These are phyloP conservation scores for Aspergillus cavernicola DNA, from an alignment of 495 filamentous ascomycete genomes.

Conservation along the genomic window DNA sequence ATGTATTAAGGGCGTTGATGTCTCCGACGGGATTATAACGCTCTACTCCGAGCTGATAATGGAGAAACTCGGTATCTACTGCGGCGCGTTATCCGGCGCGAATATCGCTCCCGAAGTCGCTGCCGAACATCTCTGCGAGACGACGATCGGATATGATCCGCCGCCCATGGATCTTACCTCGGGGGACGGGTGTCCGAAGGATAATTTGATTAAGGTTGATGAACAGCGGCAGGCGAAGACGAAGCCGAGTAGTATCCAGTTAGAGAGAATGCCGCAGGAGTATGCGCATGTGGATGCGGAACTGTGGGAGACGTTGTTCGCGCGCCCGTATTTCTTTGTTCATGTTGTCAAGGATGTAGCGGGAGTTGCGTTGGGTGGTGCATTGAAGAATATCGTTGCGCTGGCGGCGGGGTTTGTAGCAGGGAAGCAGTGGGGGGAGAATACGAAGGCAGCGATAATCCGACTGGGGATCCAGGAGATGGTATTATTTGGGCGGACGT, in stretches of 20 bases:
- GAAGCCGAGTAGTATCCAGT: slow-evolving; percentile 37
- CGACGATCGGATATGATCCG: slow-evolving; percentile 86
- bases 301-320: slow-evolving; percentile 72
- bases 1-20: slow-evolving; percentile 89
- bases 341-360: slow-evolving; percentile 79
- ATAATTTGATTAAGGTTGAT: slow-evolving; percentile 12
- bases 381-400: slow-evolving; percentile 88
- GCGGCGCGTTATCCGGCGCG: slow-evolving; percentile 80
- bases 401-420: slow-evolving; percentile 85
- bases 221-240: slow-evolving; percentile 14
- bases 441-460: slow-evolving; percentile 90
- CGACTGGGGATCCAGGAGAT: slow-evolving; percentile 81
- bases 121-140: slow-evolving; percentile 82
- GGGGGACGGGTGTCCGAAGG: slow-evolving; percentile 52
- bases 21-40: slow-evolving; percentile 67
- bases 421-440: slow-evolving; percentile 86
- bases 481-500: slow-evolving; percentile 80
- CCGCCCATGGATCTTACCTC: slow-evolving; percentile 59
- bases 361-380: slow-evolving; percentile 82
- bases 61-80: slow-evolving; percentile 78
- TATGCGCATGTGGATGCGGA: slow-evolving; percentile 71
- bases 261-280: slow-evolving; percentile 63
- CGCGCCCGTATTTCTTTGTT: slow-evolving; percentile 89
- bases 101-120: slow-evolving; percentile 90
- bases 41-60: slow-evolving; percentile 84